These are phyloP conservation scores for Afroboletus lepidellus DNA, from an alignment of 1,284 basidiomycete genomes.

Conservation along the genomic window DNA sequence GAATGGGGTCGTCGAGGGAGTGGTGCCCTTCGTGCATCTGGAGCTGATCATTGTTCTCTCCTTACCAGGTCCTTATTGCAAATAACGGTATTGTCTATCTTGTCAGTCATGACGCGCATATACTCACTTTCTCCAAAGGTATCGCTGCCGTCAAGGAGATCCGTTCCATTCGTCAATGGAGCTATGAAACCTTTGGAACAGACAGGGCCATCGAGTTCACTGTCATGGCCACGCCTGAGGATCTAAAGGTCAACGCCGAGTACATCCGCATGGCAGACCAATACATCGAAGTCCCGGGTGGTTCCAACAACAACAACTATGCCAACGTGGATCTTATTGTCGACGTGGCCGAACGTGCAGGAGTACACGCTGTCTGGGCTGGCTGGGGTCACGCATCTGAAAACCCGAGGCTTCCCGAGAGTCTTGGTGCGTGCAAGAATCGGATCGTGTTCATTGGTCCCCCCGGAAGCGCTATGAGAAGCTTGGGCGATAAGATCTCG, in stretches of 20 bases:
- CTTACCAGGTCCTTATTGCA: slow-evolving; percentile 83
- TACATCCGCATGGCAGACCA: slow-evolving; percentile 99
- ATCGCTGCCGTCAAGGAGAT: slow-evolving; percentile 99
- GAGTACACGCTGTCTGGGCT: slow-evolving; percentile 99
- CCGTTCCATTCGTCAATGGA: slow-evolving; percentile 98
- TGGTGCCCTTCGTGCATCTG: not conserved
- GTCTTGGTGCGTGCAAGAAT: slow-evolving; percentile 85
- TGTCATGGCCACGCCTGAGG: slow-evolving; percentile 99
- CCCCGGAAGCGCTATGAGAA: slow-evolving; percentile 98
- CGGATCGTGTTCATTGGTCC: slow-evolving; percentile 99
- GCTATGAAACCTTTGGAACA: slow-evolving; percentile 97
- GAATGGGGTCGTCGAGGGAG: not conserved
- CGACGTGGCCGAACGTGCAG: slow-evolving; percentile 95
- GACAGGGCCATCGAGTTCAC: slow-evolving; percentile 98
- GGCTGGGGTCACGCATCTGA: slow-evolving; percentile 99
- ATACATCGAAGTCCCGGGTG: slow-evolving; percentile 98
- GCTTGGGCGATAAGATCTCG: slow-evolving; percentile 99
- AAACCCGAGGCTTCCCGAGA: slow-evolving; percentile 97
- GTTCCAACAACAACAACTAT: slow-evolving; percentile 99
- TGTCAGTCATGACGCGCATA: slow-evolving; percentile 15
- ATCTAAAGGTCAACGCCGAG: slow-evolving; percentile 98
- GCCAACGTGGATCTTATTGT: slow-evolving; percentile 99
- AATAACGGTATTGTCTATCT: slow-evolving; percentile 73
- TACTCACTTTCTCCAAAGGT: slow-evolving; percentile 48
- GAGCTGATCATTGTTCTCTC: slow-evolving; percentile 14